Conservation (phyloP, 2,329 filamentous ascomycete species). For the Fusarium praegraminearum region DNA sequence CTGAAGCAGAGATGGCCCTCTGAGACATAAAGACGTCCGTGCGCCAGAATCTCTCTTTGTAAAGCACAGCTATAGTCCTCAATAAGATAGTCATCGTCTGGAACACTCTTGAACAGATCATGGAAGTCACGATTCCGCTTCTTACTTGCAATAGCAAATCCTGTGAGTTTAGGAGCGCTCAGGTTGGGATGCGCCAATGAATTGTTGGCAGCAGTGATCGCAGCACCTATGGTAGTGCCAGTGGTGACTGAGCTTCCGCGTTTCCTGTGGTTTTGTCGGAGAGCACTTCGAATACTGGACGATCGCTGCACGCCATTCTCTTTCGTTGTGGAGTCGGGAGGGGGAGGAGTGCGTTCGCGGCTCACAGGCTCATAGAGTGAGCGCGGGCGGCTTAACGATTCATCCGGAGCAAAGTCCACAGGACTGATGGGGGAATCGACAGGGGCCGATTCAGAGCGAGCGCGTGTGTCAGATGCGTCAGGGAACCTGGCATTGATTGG, state of each 20-base stretch:
- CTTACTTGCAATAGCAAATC: conserved; percentile 95
- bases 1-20: conserved; percentile 98
- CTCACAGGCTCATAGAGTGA: conserved; percentile 64
- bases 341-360: conserved; percentile 74
- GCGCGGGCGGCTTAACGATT: conserved; percentile 57
- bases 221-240: conserved; percentile 74
- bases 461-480: conserved; percentile 61
- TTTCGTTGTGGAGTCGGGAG: conserved; percentile 72
- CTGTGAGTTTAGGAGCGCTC: conserved; percentile 81
- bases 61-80: conserved; percentile 98
- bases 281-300: conserved; percentile 74
- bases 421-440: conserved; percentile 55
- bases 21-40: conserved; percentile 93
- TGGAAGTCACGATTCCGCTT: conserved; percentile 98
- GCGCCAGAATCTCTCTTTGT: conserved; percentile 93
- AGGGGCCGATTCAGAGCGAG: conserved; percentile 70
- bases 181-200: conserved; percentile 74
- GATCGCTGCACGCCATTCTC: conserved; percentile 67
- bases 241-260: conserved; percentile 84
- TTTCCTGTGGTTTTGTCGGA: conserved; percentile 72
- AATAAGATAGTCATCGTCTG: conserved; percentile 97
- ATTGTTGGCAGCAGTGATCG: conserved; percentile 76
- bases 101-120: conserved; percentile 91
- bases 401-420: conserved; percentile 51
- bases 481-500: conserved; percentile 68